phyloP scores from a whole-genome alignment of 2,329 filamentous ascomycete species.

The Thermoascus crustaceus region DNA sequence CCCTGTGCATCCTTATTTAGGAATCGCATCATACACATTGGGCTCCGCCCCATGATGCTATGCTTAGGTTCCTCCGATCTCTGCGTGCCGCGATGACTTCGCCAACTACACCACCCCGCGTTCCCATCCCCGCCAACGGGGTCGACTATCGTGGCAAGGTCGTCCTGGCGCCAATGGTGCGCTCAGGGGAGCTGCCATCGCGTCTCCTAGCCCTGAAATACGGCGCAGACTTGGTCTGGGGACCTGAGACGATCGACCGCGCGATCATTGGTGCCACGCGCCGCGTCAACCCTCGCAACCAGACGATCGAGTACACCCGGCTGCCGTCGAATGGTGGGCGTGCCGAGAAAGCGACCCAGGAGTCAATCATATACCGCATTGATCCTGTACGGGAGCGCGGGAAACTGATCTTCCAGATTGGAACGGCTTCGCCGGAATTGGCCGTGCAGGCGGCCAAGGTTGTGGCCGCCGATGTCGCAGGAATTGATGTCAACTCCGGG shows the following conservation, averaged over 20 bases:
- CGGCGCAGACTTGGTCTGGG: conserved; percentile 95
- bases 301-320: conserved; percentile 78
- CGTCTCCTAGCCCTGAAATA: conserved; percentile 85
- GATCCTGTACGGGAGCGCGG: conserved; percentile 68
- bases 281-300: conserved; percentile 64
- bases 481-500: conserved; percentile 96
- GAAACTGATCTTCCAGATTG: conserved; percentile 82
- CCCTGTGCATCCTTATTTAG: too few relatives aligned
- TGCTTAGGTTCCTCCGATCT: conserved; percentile 33
- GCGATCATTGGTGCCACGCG: conserved; percentile 82
- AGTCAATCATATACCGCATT: conserved; percentile 73
- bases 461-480: conserved; percentile 78
- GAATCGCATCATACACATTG: background rate
- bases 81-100: conserved; percentile 50
- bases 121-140: conserved; percentile 77
- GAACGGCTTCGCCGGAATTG: conserved; percentile 71
- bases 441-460: conserved; percentile 79
- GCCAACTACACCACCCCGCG: conserved; percentile 46
- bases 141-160: conserved; percentile 92
- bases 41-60: conserved; percentile 21
- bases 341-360: conserved; percentile 31
- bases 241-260: conserved; percentile 88
- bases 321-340: conserved; percentile 59
- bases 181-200: conserved; percentile 90
- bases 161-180: conserved; percentile 95